Evolutionary conservation across 2,329 filamentous ascomycete species (phyloP), one percentile per base, ranked within the genome.

Genomic region (Penicillium decumbens): DNA sequence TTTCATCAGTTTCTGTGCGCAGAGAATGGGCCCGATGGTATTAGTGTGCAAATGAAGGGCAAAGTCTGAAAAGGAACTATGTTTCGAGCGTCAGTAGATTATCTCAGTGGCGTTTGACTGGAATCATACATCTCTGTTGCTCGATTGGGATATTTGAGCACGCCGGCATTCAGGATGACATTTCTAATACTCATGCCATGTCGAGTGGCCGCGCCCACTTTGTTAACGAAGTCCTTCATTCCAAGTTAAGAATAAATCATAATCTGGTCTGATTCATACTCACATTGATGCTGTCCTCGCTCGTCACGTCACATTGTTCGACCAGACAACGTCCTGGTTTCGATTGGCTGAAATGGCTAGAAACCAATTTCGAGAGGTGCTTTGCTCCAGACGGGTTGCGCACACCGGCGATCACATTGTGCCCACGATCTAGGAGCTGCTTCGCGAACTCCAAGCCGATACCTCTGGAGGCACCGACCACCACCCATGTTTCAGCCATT

Each of bases 21-120:
- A 73, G 50, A 81, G 75, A 51, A 82, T 77, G n/a, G 80, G 80
- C 0, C 80, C 79, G 47, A 83, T 78, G 13, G 78, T 79, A 61
- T 82, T 82, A 35, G 78, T 81, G 46, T 79, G 73, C 4, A 82
- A 69, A 56, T 82, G 79, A 51, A 77, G 73, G 9, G 76, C 71
- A 52, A 82, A 81, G 38, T 76, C 71, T 28, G 74, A 66, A 60
- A 78, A 81, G 6, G 77, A 76, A 44, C 77, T 80, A 3, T 6
- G 23, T 5, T 18, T 37, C 12, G 18, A 37, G 15, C 33, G n/a
- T 41, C 13, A 41, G 25, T 12, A 24, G 44, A 23, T 39, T 66
- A 70, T n/a, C 23, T 18, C 38, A 27, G 7, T 3, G 12, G 9
- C 7, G n/a, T n/a, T 12, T 13, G 7, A 25, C 24, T 27, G 38